Base-by-base conservation (phyloP, 2,329 filamentous ascomycete species). In the Fonsecaea multimorphosa region DNA sequence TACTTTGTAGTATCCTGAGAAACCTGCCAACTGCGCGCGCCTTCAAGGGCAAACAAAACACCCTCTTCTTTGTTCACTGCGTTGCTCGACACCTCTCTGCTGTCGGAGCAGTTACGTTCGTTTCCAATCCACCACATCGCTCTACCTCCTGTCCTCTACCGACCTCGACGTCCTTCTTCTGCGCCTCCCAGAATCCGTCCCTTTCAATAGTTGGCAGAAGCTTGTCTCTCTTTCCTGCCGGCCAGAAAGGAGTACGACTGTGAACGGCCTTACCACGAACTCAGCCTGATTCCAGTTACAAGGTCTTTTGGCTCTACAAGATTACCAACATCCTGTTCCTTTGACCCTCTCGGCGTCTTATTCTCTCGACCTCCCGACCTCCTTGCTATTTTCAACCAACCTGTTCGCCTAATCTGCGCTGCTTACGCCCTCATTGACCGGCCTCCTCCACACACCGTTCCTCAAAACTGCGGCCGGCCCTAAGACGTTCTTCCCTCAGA, bases 371-470 rank as follows among this genome's bases (percentile, higher is more conserved):
- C 40, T 9, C 54, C 22, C 40, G 40, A 24, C 40, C 34, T 58
- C 38, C 38, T 58, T 54, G 14, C 58, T 58, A 38, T 63, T 58
- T 55, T 61, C 60, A 59, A 59, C 58, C n/a, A 44, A 34, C 8
- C 3, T 31, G 52, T 58, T 52, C 40, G 63, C 66, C 56, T 66
- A 60, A 62, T 58, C 56, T 56, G 46, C 66, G 53, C 27, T 57
- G 55, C 63, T 66, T 32, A 68, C 63, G 53, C 58, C 22, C 51
- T 54, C 52, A 31, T 49, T 38, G 40, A 46, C 31, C 49, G 49
- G 53, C 58, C 22, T 86, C 87, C 65, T 83, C 80, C 68, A 86
- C 84, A 0, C 86, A 86, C 66, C 87, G 87, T 60, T 85, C 85
- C 0, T 77, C 83, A 32, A 57, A 29, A 34, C 52, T 51, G 52